Evolutionary conservation across 768 basidiomycete species (phyloP).

Genomic region (Antrodiella citrinella): DNA sequence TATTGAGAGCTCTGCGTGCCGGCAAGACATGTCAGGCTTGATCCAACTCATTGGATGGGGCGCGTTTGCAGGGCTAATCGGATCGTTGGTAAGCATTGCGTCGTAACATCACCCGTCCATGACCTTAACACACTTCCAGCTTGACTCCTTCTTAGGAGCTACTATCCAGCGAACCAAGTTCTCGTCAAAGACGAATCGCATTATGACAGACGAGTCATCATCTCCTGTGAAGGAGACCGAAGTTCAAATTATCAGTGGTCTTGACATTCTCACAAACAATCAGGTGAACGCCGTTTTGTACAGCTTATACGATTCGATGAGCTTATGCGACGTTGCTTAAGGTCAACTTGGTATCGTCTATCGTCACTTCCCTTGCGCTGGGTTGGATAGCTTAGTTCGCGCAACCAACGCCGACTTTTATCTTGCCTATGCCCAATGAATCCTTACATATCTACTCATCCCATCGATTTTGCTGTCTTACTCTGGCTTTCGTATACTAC

Average conservation of each 20-base stretch:
- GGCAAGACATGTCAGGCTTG: slow-evolving; percentile 31
- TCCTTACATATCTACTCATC: too few relatives aligned
- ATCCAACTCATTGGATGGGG: slow-evolving; percentile 51
- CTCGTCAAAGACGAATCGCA: slow-evolving; percentile 46
- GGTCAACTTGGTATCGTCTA: slow-evolving; percentile 39
- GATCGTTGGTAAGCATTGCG: slow-evolving; percentile 55
- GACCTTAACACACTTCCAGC: slow-evolving; percentile 28
- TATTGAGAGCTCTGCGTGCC: slow-evolving; percentile 54
- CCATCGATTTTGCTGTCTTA: too few relatives aligned
- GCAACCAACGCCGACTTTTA: too few relatives aligned
- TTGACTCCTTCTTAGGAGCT: slow-evolving; percentile 85
- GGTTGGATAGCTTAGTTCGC: slow-evolving; percentile 28
- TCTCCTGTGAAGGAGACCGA: slow-evolving; percentile 27
- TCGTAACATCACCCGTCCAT: neutral
- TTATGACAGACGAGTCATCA: slow-evolving; percentile 51
- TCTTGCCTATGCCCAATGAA: too few relatives aligned
- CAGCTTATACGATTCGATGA: too few relatives aligned
- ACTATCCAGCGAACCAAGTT: slow-evolving; percentile 79
- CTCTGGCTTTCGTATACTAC: too few relatives aligned
- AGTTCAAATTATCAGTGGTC: slow-evolving; percentile 53
- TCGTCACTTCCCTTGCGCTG: slow-evolving; percentile 28
- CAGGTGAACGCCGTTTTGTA: too few relatives aligned
- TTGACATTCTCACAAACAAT: slow-evolving; percentile 73
- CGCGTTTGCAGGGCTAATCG: slow-evolving; percentile 58
- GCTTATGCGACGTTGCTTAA: slow-evolving; percentile 16